Evolutionary conservation across 768 basidiomycete genomes (phyloP), one percentile per base, ranked within the genome.

Genomic region (Flagelloscypha sp.): DNA sequence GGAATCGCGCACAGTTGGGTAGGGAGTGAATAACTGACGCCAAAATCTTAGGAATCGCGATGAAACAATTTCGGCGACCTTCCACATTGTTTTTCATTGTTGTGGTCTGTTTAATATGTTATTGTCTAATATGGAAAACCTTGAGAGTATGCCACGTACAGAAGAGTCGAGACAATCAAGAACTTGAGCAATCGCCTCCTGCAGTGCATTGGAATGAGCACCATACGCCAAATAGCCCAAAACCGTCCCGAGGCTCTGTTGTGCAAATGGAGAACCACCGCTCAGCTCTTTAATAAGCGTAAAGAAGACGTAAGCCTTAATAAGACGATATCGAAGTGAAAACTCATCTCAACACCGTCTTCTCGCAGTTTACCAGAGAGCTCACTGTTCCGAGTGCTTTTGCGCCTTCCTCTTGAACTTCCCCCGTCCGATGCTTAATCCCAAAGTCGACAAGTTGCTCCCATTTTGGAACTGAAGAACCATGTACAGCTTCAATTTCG

Each of bases 351-450:
- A 66, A 55, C 25, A 92, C 65, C 38, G 76, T 66, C 15, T 49
- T 47, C 3, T 76, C 72, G 46, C 77, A 83, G 46, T 89, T 79
- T 20, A 68, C 62, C 2, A 87, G 65, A 37, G 63, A 62, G 54
- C 87, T 92, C 38, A 86, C 58, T n/a, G 68, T 55, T 3, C 72
- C 69, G 63, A 88, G 70, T 5, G 84, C 81, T 17, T 52, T 55
- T 9, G 88, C 82, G 22, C 82, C 86, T 6, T 80, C 76, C 46
- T 84, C 77, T 57, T 93, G 93, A 3, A 84, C 84, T 11, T 56
- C 48, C 2, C 53, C 47, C 29, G 60, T 72, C 41, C 77, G 66
- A 51, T 86, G 79, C 56, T 79, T 84, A 40, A 93, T 61, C 12
- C 79, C 76, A 36, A 70, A 61, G 48, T 90, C 79, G 24, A 92